phyloP scores from a whole-genome alignment of 352 stramenopile genomes.

The Vaucheria bursata region DNA sequence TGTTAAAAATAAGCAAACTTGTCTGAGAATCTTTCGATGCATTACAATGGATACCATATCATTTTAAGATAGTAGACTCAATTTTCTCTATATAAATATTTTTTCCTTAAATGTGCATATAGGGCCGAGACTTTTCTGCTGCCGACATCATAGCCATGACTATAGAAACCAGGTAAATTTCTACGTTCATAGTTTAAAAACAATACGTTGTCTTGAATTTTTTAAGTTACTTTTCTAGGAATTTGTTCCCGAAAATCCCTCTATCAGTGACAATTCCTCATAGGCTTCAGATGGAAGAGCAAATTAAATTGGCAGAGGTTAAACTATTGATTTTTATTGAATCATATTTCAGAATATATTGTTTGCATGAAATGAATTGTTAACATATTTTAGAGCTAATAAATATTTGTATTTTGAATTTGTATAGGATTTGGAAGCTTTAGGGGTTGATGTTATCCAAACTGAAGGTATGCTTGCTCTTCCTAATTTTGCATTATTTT shows the following conservation, averaged over 20 bases:
- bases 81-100: too few species aligned
- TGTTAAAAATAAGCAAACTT: background rate
- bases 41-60: too few species aligned
- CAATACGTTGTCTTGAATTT: background rate
- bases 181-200: background rate
- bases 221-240: background rate
- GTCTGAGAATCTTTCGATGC: too few species aligned
- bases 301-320: slow-evolving; percentile 33
- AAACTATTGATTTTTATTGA: background rate
- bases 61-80: too few species aligned
- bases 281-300: slow-evolving; percentile 49
- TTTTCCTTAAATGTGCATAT: background rate
- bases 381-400: background rate
- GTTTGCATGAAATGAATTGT: background rate
- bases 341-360: background rate
- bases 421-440: slow-evolving; percentile 38
- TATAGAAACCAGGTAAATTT: slow-evolving; percentile 23
- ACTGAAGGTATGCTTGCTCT: slow-evolving; percentile 50
- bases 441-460: slow-evolving; percentile 53
- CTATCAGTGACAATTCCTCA: slow-evolving; percentile 53
- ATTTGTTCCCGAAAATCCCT: slow-evolving; percentile 43
- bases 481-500: too few species aligned
- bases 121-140: slow-evolving; percentile 44
- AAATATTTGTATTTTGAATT: background rate
- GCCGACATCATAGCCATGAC: slow-evolving; percentile 50